Evolutionary conservation across 768 basidiomycete genomes (phyloP), one percentile per base, ranked within the genome.

Genomic region (Daedaleopsis sinensis): DNA sequence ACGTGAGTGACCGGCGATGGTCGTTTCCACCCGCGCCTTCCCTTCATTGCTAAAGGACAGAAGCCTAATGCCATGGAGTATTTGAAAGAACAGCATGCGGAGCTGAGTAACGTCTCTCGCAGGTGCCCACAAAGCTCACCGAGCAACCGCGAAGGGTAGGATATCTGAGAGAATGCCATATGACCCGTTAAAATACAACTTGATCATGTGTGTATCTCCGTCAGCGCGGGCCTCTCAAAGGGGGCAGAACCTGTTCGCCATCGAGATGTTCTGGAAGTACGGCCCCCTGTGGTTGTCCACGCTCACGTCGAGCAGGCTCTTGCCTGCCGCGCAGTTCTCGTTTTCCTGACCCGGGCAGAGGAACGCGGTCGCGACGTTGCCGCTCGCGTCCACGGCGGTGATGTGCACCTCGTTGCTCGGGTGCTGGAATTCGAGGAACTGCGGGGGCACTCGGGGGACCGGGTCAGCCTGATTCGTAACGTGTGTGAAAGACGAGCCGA

Each of bases 371-470:
- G 60, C 67, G 11, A 36, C 49, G 54, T 71, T 67, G 3, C 74
- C 75, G n/a, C 52, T 42, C 21, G 49, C 19, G 19, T 59, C 62
- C 48, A 63, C 62, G 12, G 67, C 58, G 6, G 72, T 71, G 63
- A 85, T 79, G 68, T 81, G 68, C 11, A 81, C 72, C 67, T 84
- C 83, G 7, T 82, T 81, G 19, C 74, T 74, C 3, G 81, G 74
- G 63, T 84, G 82, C 44, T 72, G 74, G 70, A 78, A 81, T 11
- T 68, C 72, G 63, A 82, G 61, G 67, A 77, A 76, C 51, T 67
- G 71, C 2, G 77, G 77, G 2, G 79, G 78, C 19, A 80, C 67
- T 39, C 50, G 67, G 0, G 80, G 78, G n/a, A 82, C 74, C 1
- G 77, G 75, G 70, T 82, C 81, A 50, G 77, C 63, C 61, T 79